These are phyloP conservation scores for Phylloporus sp. DNA, from an alignment of 768 basidiomycete genomes.

Conservation along the genomic window DNA sequence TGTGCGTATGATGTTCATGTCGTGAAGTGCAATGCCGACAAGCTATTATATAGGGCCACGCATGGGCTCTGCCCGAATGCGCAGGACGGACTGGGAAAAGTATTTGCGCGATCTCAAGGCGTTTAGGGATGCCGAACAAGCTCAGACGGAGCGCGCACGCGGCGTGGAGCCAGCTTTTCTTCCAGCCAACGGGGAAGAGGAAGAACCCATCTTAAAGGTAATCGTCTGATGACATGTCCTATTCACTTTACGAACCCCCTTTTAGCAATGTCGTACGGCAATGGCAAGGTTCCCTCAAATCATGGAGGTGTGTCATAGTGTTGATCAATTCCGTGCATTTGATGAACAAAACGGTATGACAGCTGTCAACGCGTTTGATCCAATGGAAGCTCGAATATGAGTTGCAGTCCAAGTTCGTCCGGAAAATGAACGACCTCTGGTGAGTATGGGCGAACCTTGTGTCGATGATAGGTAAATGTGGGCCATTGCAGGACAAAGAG, in stretches of 20 bases:
- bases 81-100: slow-evolving; percentile 16
- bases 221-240: neutral
- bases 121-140: neutral
- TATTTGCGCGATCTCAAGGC: slow-evolving; percentile 1
- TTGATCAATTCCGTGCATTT: too few relatives aligned
- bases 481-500: slow-evolving; percentile 29
- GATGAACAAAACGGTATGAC: too few relatives aligned
- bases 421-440: slow-evolving; percentile 15
- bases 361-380: slow-evolving; percentile 23
- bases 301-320: slow-evolving; percentile 19
- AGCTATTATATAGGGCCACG: slow-evolving; percentile 18
- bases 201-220: slow-evolving; percentile 1
- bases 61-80: slow-evolving; percentile 6
- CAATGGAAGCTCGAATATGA: slow-evolving; percentile 27
- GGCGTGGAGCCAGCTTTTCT: neutral
- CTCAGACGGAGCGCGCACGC: neutral
- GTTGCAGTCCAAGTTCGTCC: neutral
- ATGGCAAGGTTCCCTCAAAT: slow-evolving; percentile 6
- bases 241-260: neutral
- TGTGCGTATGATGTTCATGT: slow-evolving; percentile 14
- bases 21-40: neutral
- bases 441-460: neutral
- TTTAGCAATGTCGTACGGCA: slow-evolving; percentile 4
- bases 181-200: neutral
- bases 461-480: neutral